Evolutionary conservation across 306 rosid species (phyloP), one percentile per base, ranked within the genome.

Genomic region (Dalbergia oliveri): DNA sequence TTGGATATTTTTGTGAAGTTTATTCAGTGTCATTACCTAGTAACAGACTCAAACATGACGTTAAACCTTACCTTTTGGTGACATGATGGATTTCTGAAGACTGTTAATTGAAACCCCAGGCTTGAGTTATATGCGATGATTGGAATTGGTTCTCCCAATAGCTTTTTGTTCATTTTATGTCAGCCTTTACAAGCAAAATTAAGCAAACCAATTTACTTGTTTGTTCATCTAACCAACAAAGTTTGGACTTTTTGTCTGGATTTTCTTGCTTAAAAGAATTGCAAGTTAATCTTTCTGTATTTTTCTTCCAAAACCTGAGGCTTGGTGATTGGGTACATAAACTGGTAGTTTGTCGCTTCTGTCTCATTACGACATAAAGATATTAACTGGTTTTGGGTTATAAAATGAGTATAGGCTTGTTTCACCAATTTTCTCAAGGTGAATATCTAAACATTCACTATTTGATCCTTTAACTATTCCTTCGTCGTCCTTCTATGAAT

Each of bases 371-470:
- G 56, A 14, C 72, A 51, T 31, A 12, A 34, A 76, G 57, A 31
- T 78, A 57, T 51, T 50, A 44, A 60, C 16, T 51, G 18, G 3
- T 77, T 12, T 33, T 81, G 65, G 61, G 51, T 60, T 67, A 77
- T 67, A 43, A 68, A 47, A 62, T 47, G 37, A 14, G 15, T 50
- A 26, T 51, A 43, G 51, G 49, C 75, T 79, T 11, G n/a, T 53
- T 79, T 71, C 59, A 66, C 73, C 70, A 50, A 34, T 69, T 68
- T 75, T 73, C 77, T 59, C 8, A 34, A 51, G 34, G 34, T 67
- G 51, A 53, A 68, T 57, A 5, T 16, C 49, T 69, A 10, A 15
- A 59, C 37, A 35, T 19, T 45, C 50, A 10, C 37, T 66, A 6
- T 58, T 26, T 51, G 64, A 33, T 71, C 39, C 14, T 56, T 50